Evolutionary conservation across 2,329 filamentous ascomycete genomes (phyloP), one percentile per base, ranked within the genome.

Genomic region (Aureobasidium namibiae): DNA sequence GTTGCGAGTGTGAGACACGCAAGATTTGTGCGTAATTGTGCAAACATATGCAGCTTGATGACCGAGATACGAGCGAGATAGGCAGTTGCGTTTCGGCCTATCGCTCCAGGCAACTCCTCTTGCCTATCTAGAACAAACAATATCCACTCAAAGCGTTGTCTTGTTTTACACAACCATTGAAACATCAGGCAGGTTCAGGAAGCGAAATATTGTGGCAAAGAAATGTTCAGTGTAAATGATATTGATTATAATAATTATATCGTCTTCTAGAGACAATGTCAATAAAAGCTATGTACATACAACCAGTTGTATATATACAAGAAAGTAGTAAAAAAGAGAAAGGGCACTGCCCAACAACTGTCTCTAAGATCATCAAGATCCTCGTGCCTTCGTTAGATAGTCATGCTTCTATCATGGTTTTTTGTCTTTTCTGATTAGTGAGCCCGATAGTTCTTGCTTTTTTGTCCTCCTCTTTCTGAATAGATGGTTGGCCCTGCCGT

Each of bases 311-410:
- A 52, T 52, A 39, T 38, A n/a, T 29, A 52, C 33, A 52, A 52
- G 48, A 52, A 52, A 52, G 23, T 38, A 52, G 48, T 52, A 14
- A 34, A 39, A 34, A 26, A n/a, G 13, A 14, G 11, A 18, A 26
- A n/a, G 48, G 48, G n/a, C 48, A 29, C 48, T 39, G 48, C 48
- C 48, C 34, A 38, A 26, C 21, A 36, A 16, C 18, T 44, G n/a
- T n/a, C 48, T 39, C 48, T 13, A 29, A 33, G 34, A 52, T 52
- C 48, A 52, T 52, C 48, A 54, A 63, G 49, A 54, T 54, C 50
- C 13, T 54, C 52, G 18, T 56, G 18, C 36, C 52, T 44, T 41
- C 52, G 45, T 56, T 44, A 56, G 52, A 45, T 56, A 34, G 52
- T 54, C 50, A 11, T 54, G 42, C 36, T 36, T 54, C 36, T 54